These are phyloP conservation scores for Claviceps sp. DNA, from an alignment of 2,329 filamentous ascomycete genomes.

Conservation along the genomic window DNA sequence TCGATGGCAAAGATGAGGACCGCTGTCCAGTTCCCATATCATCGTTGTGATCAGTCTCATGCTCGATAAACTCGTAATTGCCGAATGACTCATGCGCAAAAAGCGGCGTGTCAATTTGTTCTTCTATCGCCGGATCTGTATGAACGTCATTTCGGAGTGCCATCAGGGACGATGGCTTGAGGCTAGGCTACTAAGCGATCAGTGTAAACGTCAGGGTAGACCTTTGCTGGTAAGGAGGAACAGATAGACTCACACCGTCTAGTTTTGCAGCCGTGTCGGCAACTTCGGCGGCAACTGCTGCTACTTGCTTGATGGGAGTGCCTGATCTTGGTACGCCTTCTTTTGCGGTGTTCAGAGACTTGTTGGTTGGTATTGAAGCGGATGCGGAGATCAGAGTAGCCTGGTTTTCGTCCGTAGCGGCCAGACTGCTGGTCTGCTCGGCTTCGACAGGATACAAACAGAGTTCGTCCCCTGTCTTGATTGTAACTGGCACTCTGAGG, in stretches of 20 bases:
- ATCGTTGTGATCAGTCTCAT: constrained; percentile 17
- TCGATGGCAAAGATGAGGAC: constrained; percentile 8
- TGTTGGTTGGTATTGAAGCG: constrained; percentile 4
- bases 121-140: neutral
- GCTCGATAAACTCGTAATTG: constrained; percentile 23
- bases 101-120: constrained; percentile 19
- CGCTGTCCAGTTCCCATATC: constrained; percentile 9
- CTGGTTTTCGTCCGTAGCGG: neutral
- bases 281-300: constrained; percentile 30
- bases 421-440: neutral
- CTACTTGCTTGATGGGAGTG: constrained; percentile 27
- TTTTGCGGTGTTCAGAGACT: constrained; percentile 13
- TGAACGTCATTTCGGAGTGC: neutral
- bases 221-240: neutral
- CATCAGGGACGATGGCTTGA: constrained; percentile 2
- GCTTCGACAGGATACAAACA: constrained; percentile 6
- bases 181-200: constrained; percentile 8
- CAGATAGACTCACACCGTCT: constrained; percentile 14
- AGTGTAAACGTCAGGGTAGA: constrained; percentile 9
- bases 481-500: constrained; percentile 10
- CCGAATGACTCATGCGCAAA: constrained; percentile 35
- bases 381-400: constrained; percentile 1
- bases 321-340: constrained; percentile 13
- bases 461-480: neutral
- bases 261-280: constrained; percentile 26